Evolutionary conservation across 495 filamentous ascomycete genomes (phyloP), one percentile per base, ranked within the genome.

Genomic region (Tirmania nivea): DNA sequence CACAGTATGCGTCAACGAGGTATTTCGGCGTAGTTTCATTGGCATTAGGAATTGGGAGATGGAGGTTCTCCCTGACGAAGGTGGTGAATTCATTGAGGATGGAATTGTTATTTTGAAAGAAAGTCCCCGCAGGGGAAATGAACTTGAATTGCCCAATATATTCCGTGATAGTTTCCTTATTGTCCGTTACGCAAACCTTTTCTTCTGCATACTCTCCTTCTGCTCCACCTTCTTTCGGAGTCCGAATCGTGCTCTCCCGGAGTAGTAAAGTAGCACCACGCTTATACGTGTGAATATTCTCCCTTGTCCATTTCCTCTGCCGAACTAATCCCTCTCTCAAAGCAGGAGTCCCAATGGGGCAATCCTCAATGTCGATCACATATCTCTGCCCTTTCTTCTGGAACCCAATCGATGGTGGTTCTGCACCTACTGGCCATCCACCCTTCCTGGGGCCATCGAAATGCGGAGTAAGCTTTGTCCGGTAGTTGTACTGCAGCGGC

Each of bases 31-130:
- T 50, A 39, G 57, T 62, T 5, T 59, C 25, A 31, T 31, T 31
- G 11, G 56, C 51, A 25, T 34, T 39, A 39, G 59, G 49, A 9
- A 57, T 35, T 0, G 72, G 69, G 2, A 74, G 73, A 17, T 88
- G 71, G 60, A 89, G 80, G 62, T 85, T 77, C 49, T 80, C 70
- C 51, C 90, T 86, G 69, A 97, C 85, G 71, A 89, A 95, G 55
- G 78, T 75, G 11, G 87, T 95, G 69, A 97, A 94, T 59, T 45
- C 39, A 14, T 45, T 8, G n/a, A 97, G 79, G 69, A 97, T 95
- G 49, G 86, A 93, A 70, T 97, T 97, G 74, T 97, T 97, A 71
- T 97, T 97, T 63, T 97, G 90, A 77, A 97, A 97, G 75, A 97
- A 97, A 47, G 82, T 71, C 39, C 86, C 86, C 17, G 90, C 90